Evolutionary conservation across 2,329 filamentous ascomycete species (phyloP).

Genomic region (Leptosphaerulina australis): DNA sequence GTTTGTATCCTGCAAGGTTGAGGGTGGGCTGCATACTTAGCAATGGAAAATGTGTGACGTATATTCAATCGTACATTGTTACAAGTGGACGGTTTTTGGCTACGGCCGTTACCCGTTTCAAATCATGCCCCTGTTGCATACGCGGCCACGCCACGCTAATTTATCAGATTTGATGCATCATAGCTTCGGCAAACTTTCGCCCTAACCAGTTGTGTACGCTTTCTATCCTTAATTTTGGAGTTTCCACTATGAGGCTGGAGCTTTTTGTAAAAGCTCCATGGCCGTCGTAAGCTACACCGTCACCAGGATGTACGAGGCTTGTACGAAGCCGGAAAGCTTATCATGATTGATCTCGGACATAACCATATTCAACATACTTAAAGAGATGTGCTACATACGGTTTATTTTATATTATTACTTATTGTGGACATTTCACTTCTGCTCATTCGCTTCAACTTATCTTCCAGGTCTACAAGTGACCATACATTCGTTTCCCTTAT

Average conservation of each 20-base stretch:
- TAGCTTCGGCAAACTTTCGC: neutral
- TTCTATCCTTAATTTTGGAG: conserved; percentile 6
- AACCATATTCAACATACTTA: neutral
- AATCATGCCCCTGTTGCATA: conserved; percentile 8
- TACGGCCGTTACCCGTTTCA: conserved; percentile 1
- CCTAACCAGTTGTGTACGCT: conserved; percentile 1
- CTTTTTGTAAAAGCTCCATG: neutral
- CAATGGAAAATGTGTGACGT: neutral
- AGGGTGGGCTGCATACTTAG: neutral
- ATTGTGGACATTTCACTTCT: neutral
- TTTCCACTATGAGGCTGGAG: neutral
- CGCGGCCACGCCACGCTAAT: conserved; percentile 13
- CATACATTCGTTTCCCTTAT: conserved; percentile 2
- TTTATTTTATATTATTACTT: neutral
- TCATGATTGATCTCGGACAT: conserved; percentile 2
- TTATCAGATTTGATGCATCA: conserved; percentile 1
- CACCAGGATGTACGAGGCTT: conserved; percentile 6
- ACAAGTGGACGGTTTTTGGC: neutral
- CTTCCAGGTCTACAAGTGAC: neutral
- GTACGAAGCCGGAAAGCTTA: conserved; percentile 10
- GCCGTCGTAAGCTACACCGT: conserved; percentile 12
- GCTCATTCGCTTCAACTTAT: conserved; percentile 3
- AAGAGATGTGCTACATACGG: neutral
- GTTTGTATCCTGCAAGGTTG: neutral
- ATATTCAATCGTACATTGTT: neutral